Percentiles rank a stretch among this genome's conserved stretches.
phyloP scores from a whole-genome alignment of 1,139 yeast species.

The Pichia sp. region DNA sequence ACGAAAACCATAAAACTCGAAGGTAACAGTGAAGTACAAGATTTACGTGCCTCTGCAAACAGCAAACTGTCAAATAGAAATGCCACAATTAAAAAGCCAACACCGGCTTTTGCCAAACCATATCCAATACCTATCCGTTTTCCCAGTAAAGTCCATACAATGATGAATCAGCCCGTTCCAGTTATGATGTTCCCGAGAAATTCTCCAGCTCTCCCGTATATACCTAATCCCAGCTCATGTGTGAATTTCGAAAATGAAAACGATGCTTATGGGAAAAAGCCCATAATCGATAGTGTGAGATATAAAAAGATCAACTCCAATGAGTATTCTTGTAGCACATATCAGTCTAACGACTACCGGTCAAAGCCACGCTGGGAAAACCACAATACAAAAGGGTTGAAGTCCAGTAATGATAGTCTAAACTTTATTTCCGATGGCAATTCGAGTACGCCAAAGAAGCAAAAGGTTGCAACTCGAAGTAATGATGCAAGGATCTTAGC shows the following conservation, averaged over 20 bases:
- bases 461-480: not conserved
- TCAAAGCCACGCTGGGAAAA: not conserved
- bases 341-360: not conserved
- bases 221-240: not conserved
- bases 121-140: not conserved
- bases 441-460: constrained; percentile 11
- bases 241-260: not conserved
- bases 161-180: not conserved
- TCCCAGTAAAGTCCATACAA: not conserved
- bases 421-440: not conserved
- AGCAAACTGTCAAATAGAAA: not conserved
- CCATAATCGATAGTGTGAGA: not conserved
- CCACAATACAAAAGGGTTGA: not conserved
- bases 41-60: not conserved
- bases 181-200: not conserved
- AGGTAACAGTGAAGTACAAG: not conserved
- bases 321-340: not conserved
- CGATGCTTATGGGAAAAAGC: not conserved
- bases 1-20: not conserved
- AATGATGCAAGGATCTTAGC: not conserved
- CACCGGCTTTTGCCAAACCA: not conserved
- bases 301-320: not conserved
- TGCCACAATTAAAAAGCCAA: not conserved
- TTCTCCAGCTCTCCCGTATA: not conserved
- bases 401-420: not conserved